These are phyloP conservation scores for Vaucheria bursata DNA, from an alignment of 352 stramenopile genomes.

Conservation along the genomic window DNA sequence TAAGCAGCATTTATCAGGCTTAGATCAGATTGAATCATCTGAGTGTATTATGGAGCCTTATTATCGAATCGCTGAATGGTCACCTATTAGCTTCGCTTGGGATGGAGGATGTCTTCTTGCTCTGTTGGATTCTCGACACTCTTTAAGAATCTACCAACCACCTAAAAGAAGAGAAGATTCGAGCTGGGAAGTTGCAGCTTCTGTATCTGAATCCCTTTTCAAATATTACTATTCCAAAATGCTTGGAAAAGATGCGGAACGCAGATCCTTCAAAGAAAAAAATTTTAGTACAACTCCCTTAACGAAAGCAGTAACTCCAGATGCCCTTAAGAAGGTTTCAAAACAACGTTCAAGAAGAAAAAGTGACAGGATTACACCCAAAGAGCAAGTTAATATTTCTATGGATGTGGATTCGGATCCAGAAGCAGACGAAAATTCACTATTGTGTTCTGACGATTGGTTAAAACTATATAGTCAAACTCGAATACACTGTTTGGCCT, in stretches of 20 bases:
- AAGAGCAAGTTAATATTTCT: too few species aligned
- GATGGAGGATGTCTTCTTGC: conserved; percentile 3
- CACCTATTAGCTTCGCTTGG: background rate
- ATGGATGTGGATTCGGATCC: too few species aligned
- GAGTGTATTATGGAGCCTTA: background rate
- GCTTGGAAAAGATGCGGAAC: too few species aligned
- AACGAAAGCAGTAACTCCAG: too few species aligned
- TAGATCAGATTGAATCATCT: background rate
- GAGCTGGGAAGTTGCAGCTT: background rate
- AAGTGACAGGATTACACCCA: too few species aligned
- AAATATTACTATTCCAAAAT: too few species aligned
- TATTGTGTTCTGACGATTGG: too few species aligned
- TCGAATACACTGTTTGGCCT: background rate
- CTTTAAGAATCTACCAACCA: background rate
- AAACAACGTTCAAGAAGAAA: too few species aligned
- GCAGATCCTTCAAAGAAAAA: background rate
- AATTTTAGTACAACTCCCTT: too few species aligned
- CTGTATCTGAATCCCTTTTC: background rate
- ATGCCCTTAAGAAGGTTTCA: too few species aligned
- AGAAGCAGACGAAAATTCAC: too few species aligned
- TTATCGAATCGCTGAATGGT: background rate
- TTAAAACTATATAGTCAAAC: too few species aligned
- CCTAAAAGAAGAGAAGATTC: background rate
- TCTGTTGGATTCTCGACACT: background rate
- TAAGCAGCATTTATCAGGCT: background rate